Conservation (phyloP, 495 filamentous ascomycete genomes). For the Daldinia decipiens region DNA sequence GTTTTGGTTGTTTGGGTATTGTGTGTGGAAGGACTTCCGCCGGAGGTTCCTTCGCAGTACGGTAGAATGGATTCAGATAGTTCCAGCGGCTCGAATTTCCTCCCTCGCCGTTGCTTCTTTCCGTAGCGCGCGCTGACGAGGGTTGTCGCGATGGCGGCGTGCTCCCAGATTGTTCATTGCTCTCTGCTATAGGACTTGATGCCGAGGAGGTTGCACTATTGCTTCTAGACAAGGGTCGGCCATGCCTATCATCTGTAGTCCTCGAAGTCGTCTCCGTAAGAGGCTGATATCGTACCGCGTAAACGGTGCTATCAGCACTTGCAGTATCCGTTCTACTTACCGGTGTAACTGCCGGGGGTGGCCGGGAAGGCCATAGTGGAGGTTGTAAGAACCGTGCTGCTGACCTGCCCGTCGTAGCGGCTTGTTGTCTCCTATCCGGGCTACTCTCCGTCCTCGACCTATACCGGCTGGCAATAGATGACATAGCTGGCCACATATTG, state of each 20-base stretch:
- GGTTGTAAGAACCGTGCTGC: slow-evolving; percentile 49
- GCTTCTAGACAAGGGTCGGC: slow-evolving; percentile 45
- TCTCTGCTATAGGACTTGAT: slow-evolving; percentile 44
- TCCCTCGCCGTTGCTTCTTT: slow-evolving; percentile 14
- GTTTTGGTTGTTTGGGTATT: slow-evolving; percentile 31
- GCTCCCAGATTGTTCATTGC: slow-evolving; percentile 20
- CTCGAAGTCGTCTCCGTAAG: slow-evolving; percentile 70
- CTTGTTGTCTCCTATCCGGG: slow-evolving; percentile 37
- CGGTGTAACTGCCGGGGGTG: slow-evolving; percentile 72
- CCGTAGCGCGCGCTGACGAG: slow-evolving; percentile 9
- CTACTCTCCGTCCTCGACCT: slow-evolving; percentile 48
- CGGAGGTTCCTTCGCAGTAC: slow-evolving; percentile 38
- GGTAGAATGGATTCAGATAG: slow-evolving; percentile 39
- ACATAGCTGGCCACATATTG: slow-evolving; percentile 60
- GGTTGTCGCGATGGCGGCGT: slow-evolving; percentile 26
- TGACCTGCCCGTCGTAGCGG: slow-evolving; percentile 46
- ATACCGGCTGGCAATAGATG: slow-evolving; percentile 56
- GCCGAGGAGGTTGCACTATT: slow-evolving; percentile 45
- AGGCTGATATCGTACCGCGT: slow-evolving; percentile 85
- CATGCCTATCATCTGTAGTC: slow-evolving; percentile 54
- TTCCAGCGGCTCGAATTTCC: slow-evolving; percentile 28
- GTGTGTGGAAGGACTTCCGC: slow-evolving; percentile 48
- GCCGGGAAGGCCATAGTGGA: slow-evolving; percentile 67
- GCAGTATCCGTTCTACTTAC: slow-evolving; percentile 81
- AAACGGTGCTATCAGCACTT: slow-evolving; percentile 78